These are phyloP conservation scores for Nakazawaea populi DNA, from an alignment of 805 yeast genomes.

Conservation along the genomic window DNA sequence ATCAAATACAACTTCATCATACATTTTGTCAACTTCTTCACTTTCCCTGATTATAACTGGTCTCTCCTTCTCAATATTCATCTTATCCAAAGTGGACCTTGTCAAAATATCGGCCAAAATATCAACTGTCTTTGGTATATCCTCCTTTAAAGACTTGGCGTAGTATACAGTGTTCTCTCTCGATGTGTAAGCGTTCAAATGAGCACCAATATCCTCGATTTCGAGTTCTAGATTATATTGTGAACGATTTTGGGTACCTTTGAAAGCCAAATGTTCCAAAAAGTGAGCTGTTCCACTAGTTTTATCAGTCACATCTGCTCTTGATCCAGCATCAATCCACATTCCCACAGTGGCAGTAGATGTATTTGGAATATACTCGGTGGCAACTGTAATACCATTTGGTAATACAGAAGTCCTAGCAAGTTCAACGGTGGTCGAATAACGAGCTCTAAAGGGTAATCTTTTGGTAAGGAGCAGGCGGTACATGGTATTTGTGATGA, in stretches of 20 bases:
- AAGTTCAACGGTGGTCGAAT: slow-evolving; percentile 25
- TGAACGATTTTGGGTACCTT: slow-evolving; percentile 79
- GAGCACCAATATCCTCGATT: slow-evolving; percentile 94
- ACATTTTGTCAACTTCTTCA: slow-evolving; percentile 97
- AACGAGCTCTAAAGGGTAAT: background rate
- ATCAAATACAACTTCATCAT: slow-evolving; percentile 96
- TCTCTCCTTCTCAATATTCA: slow-evolving; percentile 91
- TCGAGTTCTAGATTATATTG: slow-evolving; percentile 85
- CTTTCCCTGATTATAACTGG: slow-evolving; percentile 94
- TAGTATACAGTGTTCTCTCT: slow-evolving; percentile 97
- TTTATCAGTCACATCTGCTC: slow-evolving; percentile 80
- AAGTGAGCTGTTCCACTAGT: slow-evolving; percentile 97
- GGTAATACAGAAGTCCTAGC: slow-evolving; percentile 68
- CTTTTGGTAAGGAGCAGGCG: background rate
- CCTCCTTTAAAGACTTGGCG: slow-evolving; percentile 78
- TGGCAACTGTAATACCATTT: slow-evolving; percentile 94
- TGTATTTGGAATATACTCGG: slow-evolving; percentile 81
- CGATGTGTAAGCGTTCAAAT: slow-evolving; percentile 96
- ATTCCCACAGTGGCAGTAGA: slow-evolving; percentile 96
- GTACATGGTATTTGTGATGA: background rate
- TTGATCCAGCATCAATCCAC: slow-evolving; percentile 97
- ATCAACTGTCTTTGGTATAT: slow-evolving; percentile 81
- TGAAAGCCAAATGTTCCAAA: slow-evolving; percentile 92
- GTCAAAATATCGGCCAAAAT: slow-evolving; percentile 87
- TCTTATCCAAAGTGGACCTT: slow-evolving; percentile 70